Percentiles rank a stretch among this genome's conserved stretches.
These are phyloP conservation scores for Helminthosporium solani DNA, from an alignment of 2,329 filamentous ascomycete genomes.

Conservation along the genomic window DNA sequence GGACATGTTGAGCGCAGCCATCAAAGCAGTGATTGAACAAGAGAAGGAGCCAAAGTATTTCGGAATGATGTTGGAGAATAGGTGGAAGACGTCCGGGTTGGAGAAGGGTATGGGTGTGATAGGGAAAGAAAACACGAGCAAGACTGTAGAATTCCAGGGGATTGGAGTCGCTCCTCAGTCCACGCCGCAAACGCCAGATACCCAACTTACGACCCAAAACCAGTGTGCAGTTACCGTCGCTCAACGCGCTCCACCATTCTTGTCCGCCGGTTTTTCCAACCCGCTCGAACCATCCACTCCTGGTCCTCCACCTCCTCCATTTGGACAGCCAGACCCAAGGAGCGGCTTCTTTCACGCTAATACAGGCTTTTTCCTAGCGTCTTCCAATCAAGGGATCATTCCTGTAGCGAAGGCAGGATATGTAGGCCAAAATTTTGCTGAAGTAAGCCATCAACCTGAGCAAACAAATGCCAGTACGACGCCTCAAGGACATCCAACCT, in stretches of 20 bases:
- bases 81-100: slow-evolving; percentile 3
- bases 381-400: too few species aligned
- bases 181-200: too few species aligned
- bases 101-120: background rate
- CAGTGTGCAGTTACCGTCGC: background rate
- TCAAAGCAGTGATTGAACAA: slow-evolving; percentile 1
- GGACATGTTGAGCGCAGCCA: slow-evolving; percentile 2
- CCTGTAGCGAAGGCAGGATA: too few species aligned
- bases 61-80: background rate
- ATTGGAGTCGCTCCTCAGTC: too few species aligned
- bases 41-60: slow-evolving; percentile 9
- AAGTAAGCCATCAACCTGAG: too few species aligned
- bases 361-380: too few species aligned
- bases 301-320: background rate
- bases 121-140: too few species aligned
- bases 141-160: too few species aligned
- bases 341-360: too few species aligned
- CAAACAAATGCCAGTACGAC: too few species aligned
- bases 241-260: background rate
- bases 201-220: background rate
- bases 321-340: background rate
- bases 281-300: background rate
- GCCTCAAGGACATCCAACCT: too few species aligned
- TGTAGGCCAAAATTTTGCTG: too few species aligned
- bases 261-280: background rate